Evolutionary conservation across 306 rosid genomes (phyloP), one percentile per base, ranked within the genome.

Genomic region (Albizia julibrissin): DNA sequence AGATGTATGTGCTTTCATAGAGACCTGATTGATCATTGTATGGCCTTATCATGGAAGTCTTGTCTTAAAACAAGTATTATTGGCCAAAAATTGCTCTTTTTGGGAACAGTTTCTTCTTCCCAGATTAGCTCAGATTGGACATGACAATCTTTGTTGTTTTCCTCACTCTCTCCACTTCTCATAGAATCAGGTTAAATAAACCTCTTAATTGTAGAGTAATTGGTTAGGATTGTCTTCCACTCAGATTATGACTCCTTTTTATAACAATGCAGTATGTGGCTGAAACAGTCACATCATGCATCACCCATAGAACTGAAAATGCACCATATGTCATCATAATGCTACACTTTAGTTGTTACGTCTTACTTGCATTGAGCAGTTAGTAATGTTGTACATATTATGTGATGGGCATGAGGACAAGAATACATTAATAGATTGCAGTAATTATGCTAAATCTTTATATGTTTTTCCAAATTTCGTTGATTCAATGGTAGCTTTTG

Each of bases 31-130:
- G 31, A 12, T 42, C 50, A 37, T 42, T n/a, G 33, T 40, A 42
- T 70, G 70, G 70, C 72, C 58, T 62, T 82, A 61, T 56, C 11
- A 8, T 8, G 22, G 47, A 52, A 72, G 40, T 58, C 40, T 56
- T n/a, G 27, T 59, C 62, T 46, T 69, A 40, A 29, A 47, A 69
- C 27, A 69, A 69, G 80, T 47, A 39, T 39, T 65, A 50, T 49
- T 62, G 82, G 29, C 72, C 37, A 34, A 4, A 80, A 62, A 42
- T 69, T 69, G 10, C 43, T 54, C 69, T 75, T 40, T 75, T 42
- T 44, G 14, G 44, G 26, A 62, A 21, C 39, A 22, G 16, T 1
- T 37, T 37, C 40, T 6, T 37, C 49, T 37, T 18, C 47, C 18
- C 34, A 4, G 71, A 18, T 34, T 34, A 10, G 44, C 46, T 56